phyloP scores from a whole-genome alignment of 345 rosid species.

The Gossypium arboreum region DNA sequence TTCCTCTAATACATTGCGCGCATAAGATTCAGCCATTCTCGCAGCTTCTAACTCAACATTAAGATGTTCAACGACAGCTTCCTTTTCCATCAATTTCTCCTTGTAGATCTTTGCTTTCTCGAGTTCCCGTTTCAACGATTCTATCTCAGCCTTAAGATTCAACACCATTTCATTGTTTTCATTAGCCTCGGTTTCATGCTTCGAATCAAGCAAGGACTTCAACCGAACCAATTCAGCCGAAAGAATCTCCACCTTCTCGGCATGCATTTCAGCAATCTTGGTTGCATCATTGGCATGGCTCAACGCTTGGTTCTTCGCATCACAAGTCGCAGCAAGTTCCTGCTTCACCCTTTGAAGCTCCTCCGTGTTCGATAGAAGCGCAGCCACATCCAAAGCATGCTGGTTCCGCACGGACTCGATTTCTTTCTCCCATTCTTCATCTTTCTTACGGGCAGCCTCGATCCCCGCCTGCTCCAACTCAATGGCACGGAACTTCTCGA shows the following conservation, averaged over 20 bases:
- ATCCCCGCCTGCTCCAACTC: constrained; percentile 91
- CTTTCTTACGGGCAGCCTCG: constrained; percentile 73
- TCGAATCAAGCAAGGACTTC: constrained; percentile 72
- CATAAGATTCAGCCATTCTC: constrained; percentile 79
- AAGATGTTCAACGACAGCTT: constrained; percentile 63
- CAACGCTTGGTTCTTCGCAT: constrained; percentile 79
- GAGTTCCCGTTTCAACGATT: constrained; percentile 53
- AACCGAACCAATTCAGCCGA: constrained; percentile 63
- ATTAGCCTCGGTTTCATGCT: constrained; percentile 44
- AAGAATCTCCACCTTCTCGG: constrained; percentile 69
- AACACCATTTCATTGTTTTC: constrained; percentile 46
- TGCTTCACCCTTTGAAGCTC: constrained; percentile 68
- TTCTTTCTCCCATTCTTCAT: constrained; percentile 79
- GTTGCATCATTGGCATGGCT: constrained; percentile 86
- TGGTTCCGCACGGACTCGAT: constrained; percentile 65
- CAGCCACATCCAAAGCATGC: constrained; percentile 74
- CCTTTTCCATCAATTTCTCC: constrained; percentile 54
- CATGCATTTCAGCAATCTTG: constrained; percentile 76
- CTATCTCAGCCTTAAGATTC: constrained; percentile 52
- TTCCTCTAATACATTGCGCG: constrained; percentile 63
- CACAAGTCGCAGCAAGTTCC: constrained; percentile 62
- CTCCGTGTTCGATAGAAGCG: constrained; percentile 59
- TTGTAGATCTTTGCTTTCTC: constrained; percentile 47
- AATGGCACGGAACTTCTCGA: constrained; percentile 84
- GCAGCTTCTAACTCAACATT: constrained; percentile 78